Conservation (phyloP, 352 stramenopile species). For the Hyphochytrium catenoides region DNA sequence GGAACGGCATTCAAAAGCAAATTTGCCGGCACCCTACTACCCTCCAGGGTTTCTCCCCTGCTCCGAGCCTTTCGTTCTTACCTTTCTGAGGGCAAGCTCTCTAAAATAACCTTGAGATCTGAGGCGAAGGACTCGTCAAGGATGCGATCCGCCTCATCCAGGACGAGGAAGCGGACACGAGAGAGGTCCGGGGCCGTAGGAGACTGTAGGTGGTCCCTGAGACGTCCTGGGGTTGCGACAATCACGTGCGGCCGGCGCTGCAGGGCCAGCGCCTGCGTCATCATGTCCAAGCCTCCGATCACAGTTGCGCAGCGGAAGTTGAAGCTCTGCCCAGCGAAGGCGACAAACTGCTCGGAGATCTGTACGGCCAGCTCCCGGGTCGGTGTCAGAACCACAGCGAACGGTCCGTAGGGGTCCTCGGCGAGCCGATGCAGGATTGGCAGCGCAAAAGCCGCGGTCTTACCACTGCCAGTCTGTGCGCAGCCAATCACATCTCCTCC, state of each 20-base stretch:
- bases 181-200: conserved; percentile 63
- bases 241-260: conserved; percentile 80
- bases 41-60: too few species aligned
- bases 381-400: conserved; percentile 83
- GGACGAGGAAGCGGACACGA: conserved; percentile 79
- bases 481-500: conserved; percentile 74
- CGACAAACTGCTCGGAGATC: conserved; percentile 90
- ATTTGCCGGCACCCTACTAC: too few species aligned
- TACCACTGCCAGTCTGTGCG: conserved; percentile 84
- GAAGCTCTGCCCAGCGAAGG: conserved; percentile 66
- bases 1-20: too few species aligned
- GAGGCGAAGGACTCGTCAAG: conserved; percentile 57
- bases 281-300: conserved; percentile 84
- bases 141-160: conserved; percentile 94
- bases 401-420: conserved; percentile 80
- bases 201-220: conserved; percentile 74
- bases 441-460: conserved; percentile 93
- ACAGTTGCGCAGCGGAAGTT: conserved; percentile 67
- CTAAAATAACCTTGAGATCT: conserved; percentile 62
- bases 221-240: conserved; percentile 84
- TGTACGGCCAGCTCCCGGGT: conserved; percentile 94
- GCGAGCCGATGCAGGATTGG: conserved; percentile 88
- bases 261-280: conserved; percentile 71
- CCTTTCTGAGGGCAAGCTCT: conserved; percentile 28
- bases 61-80: too few species aligned